Evolutionary conservation across 495 filamentous ascomycete genomes (phyloP).

Genomic region (Clohesyomyces aquaticus): DNA sequence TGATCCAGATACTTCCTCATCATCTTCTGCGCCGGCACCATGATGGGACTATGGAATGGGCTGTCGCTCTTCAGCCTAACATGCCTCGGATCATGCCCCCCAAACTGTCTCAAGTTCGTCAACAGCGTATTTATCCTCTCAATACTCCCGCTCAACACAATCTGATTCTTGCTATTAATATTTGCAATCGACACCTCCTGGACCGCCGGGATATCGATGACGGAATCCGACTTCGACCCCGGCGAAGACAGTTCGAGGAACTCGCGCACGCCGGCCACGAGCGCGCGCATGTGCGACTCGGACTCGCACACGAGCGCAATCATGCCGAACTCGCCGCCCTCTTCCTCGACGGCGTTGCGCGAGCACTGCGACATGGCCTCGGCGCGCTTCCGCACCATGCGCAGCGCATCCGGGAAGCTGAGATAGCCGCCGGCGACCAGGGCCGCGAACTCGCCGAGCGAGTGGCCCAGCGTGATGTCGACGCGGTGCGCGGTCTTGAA

Average conservation of each 20-base stretch:
- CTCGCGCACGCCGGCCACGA: constrained; percentile 75
- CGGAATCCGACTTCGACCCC: constrained; percentile 68
- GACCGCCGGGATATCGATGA: constrained; percentile 67
- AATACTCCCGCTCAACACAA: constrained; percentile 89
- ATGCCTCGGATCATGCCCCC: constrained; percentile 88
- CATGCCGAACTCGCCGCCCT: constrained; percentile 84
- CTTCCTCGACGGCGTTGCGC: constrained; percentile 58
- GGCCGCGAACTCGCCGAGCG: constrained; percentile 92
- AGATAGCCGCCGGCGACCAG: constrained; percentile 82
- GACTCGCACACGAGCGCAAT: constrained; percentile 83
- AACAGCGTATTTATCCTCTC: constrained; percentile 82
- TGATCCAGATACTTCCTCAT: constrained; percentile 66
- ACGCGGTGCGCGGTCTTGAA: constrained; percentile 70
- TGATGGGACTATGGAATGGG: constrained; percentile 91
- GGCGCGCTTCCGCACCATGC: constrained; percentile 75
- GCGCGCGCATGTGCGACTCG: constrained; percentile 64
- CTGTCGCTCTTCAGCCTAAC: constrained; percentile 86
- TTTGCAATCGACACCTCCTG: constrained; percentile 92
- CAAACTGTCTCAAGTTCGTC: constrained; percentile 86
- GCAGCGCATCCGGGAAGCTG: constrained; percentile 73
- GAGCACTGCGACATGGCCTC: constrained; percentile 85
- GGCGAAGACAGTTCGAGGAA: constrained; percentile 72
- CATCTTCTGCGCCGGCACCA: constrained; percentile 78
- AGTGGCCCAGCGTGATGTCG: constrained; percentile 87
- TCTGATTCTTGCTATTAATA: constrained; percentile 93